A percentile compares a stretch with the other conserved stretches of the same genome.
These are phyloP conservation scores for Plasmodium vinckei DNA, from an alignment of 169 alveolate species.

Conservation along the genomic window DNA sequence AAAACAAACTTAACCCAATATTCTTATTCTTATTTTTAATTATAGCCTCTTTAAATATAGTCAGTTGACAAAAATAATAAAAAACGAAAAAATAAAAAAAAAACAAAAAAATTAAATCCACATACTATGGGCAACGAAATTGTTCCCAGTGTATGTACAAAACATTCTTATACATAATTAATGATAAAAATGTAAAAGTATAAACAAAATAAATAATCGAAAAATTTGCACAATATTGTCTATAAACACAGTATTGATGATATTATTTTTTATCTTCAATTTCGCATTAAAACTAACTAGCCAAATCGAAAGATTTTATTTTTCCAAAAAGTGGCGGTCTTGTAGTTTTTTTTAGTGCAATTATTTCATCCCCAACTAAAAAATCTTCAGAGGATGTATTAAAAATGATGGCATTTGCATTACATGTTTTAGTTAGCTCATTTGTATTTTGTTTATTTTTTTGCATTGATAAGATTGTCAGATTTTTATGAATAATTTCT, in stretches of 20 bases:
- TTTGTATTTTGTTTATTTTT: conserved; percentile 78
- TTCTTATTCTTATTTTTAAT: too few species aligned
- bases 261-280: too few species aligned
- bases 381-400: conserved; percentile 48
- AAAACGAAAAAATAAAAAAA: too few species aligned
- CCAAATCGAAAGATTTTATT: conserved; percentile 38
- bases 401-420: conserved; percentile 50
- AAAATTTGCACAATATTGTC: too few species aligned
- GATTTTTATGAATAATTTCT: conserved; percentile 61
- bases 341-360: conserved; percentile 42
- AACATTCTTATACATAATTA: too few species aligned
- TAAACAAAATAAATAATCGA: background rate
- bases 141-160: too few species aligned
- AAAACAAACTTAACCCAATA: too few species aligned
- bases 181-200: background rate
- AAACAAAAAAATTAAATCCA: too few species aligned
- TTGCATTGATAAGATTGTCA: conserved; percentile 82
- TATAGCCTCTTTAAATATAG: too few species aligned
- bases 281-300: background rate
- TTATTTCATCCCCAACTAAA: conserved; percentile 56
- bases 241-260: too few species aligned
- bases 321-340: conserved; percentile 60
- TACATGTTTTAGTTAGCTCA: conserved; percentile 75
- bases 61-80: too few species aligned
- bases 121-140: too few species aligned